phyloP scores from a whole-genome alignment of 176 grass and related monocot species.

The Cenchrus purpureus region DNA sequence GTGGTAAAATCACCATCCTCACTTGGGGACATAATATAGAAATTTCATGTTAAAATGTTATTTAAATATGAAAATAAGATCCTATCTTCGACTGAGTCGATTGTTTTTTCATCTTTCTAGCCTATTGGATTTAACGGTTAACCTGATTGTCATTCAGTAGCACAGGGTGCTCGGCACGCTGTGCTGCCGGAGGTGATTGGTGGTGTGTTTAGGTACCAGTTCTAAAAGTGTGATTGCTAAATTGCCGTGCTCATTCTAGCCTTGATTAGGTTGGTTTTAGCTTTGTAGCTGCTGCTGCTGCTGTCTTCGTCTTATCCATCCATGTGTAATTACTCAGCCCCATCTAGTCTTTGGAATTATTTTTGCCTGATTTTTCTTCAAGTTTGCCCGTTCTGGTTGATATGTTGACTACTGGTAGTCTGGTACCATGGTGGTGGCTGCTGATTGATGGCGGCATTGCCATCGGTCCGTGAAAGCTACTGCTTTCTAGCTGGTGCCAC shows the following conservation, averaged over 20 bases:
- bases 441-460: conserved; percentile 18
- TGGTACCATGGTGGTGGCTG: background rate
- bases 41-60: too few relatives aligned
- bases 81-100: conserved; percentile 9
- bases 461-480: conserved; percentile 16
- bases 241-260: conserved; percentile 38
- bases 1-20: too few relatives aligned
- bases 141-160: conserved; percentile 35
- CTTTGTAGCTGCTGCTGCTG: background rate
- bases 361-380: background rate
- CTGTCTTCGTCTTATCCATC: conserved; percentile 2
- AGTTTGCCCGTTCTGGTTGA: background rate
- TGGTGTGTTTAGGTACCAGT: conserved; percentile 50
- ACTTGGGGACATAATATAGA: too few relatives aligned
- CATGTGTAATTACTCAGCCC: conserved; percentile 54
- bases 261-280: conserved; percentile 51
- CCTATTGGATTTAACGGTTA: conserved; percentile 40
- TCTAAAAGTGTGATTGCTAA: conserved; percentile 52
- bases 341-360: conserved; percentile 20
- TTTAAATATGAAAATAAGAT: background rate
- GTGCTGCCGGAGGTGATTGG: conserved; percentile 29
- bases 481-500: conserved; percentile 1
- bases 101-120: conserved; percentile 44
- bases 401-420: background rate
- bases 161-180: background rate